Base-by-base conservation (phyloP, 495 filamentous ascomycete genomes). In the Penicillium argentinense region DNA sequence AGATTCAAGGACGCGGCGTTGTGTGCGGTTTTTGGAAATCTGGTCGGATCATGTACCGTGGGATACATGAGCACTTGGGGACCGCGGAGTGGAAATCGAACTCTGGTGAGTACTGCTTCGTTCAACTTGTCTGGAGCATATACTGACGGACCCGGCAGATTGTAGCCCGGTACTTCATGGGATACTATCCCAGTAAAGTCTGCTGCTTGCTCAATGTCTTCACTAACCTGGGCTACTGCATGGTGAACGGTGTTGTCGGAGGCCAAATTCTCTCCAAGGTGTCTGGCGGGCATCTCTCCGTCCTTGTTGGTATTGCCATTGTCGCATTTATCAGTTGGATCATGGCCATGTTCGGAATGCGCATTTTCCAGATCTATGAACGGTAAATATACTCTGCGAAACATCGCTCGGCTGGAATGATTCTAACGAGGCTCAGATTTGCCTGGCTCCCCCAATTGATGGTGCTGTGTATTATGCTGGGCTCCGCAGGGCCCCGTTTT, bases 1-100 rank as follows among this genome's bases (percentile, higher is more conserved):
- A 79, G 85, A 9, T 89, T 87, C 60, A 54, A 68, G 5, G 87
- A 91, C 63, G 74, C 78, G 17, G 76, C 77, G n/a, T 52, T 88
- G 17, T 84, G 79, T 55, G 80, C 78, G 18, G 62, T 85, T 1
- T 81, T 87, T 53, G 87, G 85, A 5, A 75, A 63, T 9, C 40
- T 85, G n/a, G 37, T 81, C 4, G 86, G 87, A 9, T 69, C 74
- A 30, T 51, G 74, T 3, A 73, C 75, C 0, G 78, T 84, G n/a
- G 85, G 80, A 0, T 90, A 86, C 63, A 86, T 85, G 60, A 80
- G 83, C 34, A 82, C 78, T n/a, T 91, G 82, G 74, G 87, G 87
- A 6, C 85, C 87, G 0, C 63, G 57, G 45, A 83, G 79, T 62
- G 87, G 87, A 25, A 85, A 87, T 64, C 69, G 87, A 41, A 88